Evolutionary conservation across 345 rosid species (phyloP), one percentile per base, ranked within the genome.

Genomic region (Euphorbia pulcherrima): DNA sequence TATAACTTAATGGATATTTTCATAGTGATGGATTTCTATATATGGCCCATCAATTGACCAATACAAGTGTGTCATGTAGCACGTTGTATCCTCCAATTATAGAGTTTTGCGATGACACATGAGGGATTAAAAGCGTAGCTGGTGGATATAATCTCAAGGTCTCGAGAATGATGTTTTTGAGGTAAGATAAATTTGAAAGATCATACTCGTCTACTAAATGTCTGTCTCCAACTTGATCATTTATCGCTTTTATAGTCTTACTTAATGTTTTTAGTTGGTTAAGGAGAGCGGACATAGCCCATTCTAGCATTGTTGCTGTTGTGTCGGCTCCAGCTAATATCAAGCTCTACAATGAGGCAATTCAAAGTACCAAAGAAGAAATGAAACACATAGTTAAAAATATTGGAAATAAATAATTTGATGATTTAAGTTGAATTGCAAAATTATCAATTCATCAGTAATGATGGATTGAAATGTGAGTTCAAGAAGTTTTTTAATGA

Each of bases 21-120:
- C 88, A 88, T 1, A 68, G 0, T 2, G 5, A 24, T 0, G 87
- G 85, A 29, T 86, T 87, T 63, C 89, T 74, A 1, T 86, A 85
- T 11, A 89, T 83, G 4, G 84, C 77, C 89, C 90, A 88, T 0
- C 50, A 81, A 58, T 86, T 86, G 3, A 72, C 68, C 50, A 87
- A 37, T 7, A 89, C 28, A 0, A 81, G 82, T 23, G 88, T 80
- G 20, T 66, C 81, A 26, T 71, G 57, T n/a, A 86, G 82, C n/a
- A 85, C 30, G 12, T 82, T 52, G 18, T 78, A 87, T 0, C 85
- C 87, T 0, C 72, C 85, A 1, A 85, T 39, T 4, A 20, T 67
- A 39, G 86, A 85, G 44, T 83, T 77, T 0, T 68, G 66, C 0
- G 86, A 84, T 6, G 83, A 67, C 68, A 68, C 0, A 60, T 88